These are phyloP conservation scores for Sugiyamaella neomexicana DNA, from an alignment of 1,139 yeast species.

Conservation along the genomic window DNA sequence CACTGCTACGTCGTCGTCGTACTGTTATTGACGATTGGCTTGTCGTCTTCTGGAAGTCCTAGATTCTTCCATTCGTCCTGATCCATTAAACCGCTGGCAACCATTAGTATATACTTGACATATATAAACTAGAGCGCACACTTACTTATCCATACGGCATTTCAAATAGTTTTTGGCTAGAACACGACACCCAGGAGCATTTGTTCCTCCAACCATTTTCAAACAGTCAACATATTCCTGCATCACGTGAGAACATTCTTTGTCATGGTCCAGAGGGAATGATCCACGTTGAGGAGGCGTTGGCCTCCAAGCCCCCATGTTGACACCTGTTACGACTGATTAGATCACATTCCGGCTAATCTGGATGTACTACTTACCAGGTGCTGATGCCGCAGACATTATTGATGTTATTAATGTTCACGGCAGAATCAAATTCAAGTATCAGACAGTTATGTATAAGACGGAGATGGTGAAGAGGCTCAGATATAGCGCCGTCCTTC, in stretches of 20 bases:
- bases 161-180: slow-evolving; percentile 78
- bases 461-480: not conserved
- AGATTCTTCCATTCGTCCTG: slow-evolving; percentile 76
- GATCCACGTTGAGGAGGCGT: slow-evolving; percentile 97
- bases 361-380: slow-evolving; percentile 8
- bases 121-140: slow-evolving; percentile 4
- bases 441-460: not conserved
- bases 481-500: not conserved
- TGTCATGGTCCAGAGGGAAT: slow-evolving; percentile 90
- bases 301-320: slow-evolving; percentile 47
- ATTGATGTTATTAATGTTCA: not conserved
- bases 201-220: slow-evolving; percentile 72
- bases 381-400: slow-evolving; percentile 20
- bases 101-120: not conserved
- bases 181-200: slow-evolving; percentile 85
- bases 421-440: not conserved
- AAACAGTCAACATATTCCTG: slow-evolving; percentile 73
- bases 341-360: not conserved
- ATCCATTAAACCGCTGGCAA: slow-evolving; percentile 66
- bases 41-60: slow-evolving; percentile 71
- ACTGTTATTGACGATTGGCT: slow-evolving; percentile 2
- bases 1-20: not conserved
- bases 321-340: slow-evolving; percentile 11
- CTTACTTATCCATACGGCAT: slow-evolving; percentile 80
- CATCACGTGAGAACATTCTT: slow-evolving; percentile 79